Evolutionary conservation across 352 stramenopile species (phyloP).

Genomic region (Phytophthora gonapodyides): DNA sequence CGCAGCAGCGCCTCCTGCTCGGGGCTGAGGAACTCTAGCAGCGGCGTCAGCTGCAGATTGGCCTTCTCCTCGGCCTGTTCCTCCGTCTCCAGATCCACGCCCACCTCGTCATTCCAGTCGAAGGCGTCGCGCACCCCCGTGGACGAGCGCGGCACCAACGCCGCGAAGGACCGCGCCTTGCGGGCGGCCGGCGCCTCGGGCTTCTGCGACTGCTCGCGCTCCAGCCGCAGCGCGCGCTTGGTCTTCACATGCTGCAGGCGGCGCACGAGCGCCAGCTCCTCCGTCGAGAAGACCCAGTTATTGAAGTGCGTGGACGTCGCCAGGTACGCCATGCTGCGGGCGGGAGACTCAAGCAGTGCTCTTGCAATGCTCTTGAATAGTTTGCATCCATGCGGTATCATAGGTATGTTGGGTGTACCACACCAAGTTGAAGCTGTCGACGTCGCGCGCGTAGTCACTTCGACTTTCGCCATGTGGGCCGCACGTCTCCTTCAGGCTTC

Average conservation of each 20-base stretch:
- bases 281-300: constrained; percentile 84
- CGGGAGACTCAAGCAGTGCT: neutral
- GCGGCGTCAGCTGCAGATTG: constrained; percentile 48
- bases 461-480: constrained; percentile 19
- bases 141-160: constrained; percentile 66
- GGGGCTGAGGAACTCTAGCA: constrained; percentile 61
- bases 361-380: neutral
- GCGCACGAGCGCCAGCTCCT: constrained; percentile 62
- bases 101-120: constrained; percentile 80
- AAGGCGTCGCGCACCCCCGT: constrained; percentile 62
- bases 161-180: constrained; percentile 82
- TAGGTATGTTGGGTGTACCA: neutral
- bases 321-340: constrained; percentile 73
- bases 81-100: constrained; percentile 46
- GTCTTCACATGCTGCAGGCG: constrained; percentile 71
- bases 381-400: constrained; percentile 2
- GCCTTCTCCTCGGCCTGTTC: constrained; percentile 61
- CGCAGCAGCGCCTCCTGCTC: constrained; percentile 71
- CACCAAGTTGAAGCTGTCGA: constrained; percentile 23
- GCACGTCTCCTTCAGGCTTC: constrained; percentile 1
- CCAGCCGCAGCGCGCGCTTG: constrained; percentile 59
- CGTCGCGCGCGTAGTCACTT: constrained; percentile 8
- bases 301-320: constrained; percentile 88
- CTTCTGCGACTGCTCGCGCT: constrained; percentile 54
- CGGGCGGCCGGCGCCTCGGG: constrained; percentile 35